Evolutionary conservation across 2,329 filamentous ascomycete genomes (phyloP).

Genomic region (Cordyceps pruinosa): DNA sequence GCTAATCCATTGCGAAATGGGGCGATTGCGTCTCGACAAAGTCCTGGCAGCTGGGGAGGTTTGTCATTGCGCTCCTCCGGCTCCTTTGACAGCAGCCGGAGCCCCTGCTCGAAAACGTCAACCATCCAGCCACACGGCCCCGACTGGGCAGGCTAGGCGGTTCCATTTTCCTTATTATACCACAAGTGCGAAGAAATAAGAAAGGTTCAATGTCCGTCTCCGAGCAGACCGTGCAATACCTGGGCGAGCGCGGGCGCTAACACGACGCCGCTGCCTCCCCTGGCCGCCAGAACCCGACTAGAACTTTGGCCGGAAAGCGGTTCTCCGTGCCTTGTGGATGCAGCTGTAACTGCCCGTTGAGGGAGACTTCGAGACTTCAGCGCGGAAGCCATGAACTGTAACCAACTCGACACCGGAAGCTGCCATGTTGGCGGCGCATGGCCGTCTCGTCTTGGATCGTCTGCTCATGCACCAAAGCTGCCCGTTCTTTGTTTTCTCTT

Average conservation of each 20-base stretch:
- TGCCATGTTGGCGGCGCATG: neutral
- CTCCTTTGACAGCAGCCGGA: neutral
- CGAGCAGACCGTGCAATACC: neutral
- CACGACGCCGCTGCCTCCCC: neutral
- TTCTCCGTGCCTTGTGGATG: neutral
- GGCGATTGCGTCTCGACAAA: slow-evolving; percentile 6
- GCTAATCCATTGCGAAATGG: slow-evolving; percentile 16
- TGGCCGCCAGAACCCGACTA: slow-evolving; percentile 1
- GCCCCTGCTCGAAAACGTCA: neutral
- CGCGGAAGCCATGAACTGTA: slow-evolving; percentile 4
- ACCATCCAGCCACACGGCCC: slow-evolving; percentile 1
- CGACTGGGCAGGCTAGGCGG: neutral
- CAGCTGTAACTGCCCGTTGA: too few species aligned
- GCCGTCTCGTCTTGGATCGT: slow-evolving; percentile 3
- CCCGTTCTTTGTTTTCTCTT: neutral
- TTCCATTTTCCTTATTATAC: neutral
- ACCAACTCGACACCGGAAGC: slow-evolving; percentile 10
- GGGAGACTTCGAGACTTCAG: too few species aligned
- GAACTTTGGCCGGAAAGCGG: neutral
- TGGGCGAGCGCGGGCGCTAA: neutral
- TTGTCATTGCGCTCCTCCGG: neutral
- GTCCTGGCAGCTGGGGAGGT: neutral
- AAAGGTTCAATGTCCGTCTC: too few species aligned
- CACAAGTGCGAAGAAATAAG: too few species aligned
- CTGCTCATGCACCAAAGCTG: neutral